These are phyloP conservation scores for Vitis riparia DNA, from an alignment of 164 flowering plant genomes.

Conservation along the genomic window DNA sequence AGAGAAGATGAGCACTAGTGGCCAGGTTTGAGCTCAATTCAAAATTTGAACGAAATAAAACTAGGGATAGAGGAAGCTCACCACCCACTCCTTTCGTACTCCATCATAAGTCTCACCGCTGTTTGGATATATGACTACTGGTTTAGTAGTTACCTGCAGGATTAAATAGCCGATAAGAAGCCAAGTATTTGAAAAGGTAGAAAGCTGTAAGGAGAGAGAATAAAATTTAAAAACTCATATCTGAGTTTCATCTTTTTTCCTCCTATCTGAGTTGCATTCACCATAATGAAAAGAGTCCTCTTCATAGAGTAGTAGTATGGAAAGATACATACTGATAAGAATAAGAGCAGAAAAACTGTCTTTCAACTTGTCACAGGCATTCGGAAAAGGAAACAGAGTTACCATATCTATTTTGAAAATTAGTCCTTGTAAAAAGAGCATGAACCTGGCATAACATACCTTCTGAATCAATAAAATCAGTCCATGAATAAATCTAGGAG, in stretches of 20 bases:
- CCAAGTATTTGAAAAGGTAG: not conserved
- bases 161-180: not conserved
- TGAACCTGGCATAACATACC: conserved; percentile 36
- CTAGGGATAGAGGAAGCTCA: conserved; percentile 29
- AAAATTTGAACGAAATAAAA: not conserved
- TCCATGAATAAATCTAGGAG: conserved; percentile 77
- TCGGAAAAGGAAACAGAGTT: not conserved
- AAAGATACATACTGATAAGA: no score
- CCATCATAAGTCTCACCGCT: conserved; percentile 90
- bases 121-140: conserved; percentile 84
- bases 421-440: not conserved
- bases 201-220: not conserved
- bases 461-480: conserved; percentile 50
- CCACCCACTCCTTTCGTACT: conserved; percentile 76
- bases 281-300: no score
- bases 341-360: not conserved
- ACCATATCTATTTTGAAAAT: no score
- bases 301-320: no score
- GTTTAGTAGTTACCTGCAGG: conserved; percentile 72
- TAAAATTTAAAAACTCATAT: no score
- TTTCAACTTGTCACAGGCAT: not conserved
- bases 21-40: no score
- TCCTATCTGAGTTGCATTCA: no score
- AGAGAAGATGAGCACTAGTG: no score
- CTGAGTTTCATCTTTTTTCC: no score